A percentile compares a stretch with the other conserved stretches of the same genome.
These are phyloP conservation scores for Crataegus laevigata DNA, from an alignment of 306 rosid species.

Conservation along the genomic window DNA sequence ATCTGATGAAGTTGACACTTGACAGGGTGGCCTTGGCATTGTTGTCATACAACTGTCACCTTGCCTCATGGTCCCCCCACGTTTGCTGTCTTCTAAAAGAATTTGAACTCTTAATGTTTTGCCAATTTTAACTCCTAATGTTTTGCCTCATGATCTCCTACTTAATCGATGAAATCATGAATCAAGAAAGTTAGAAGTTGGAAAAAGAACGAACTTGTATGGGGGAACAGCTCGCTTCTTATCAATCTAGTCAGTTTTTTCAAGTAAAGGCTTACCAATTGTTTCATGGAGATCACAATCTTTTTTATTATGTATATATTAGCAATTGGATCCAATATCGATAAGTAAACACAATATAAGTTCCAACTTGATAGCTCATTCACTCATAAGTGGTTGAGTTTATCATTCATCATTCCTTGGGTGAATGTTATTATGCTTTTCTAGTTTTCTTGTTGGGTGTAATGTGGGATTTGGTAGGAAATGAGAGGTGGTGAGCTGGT, in stretches of 20 bases:
- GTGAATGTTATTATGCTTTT: conserved; percentile 8
- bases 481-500: neutral
- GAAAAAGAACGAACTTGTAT: neutral
- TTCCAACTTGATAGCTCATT: neutral
- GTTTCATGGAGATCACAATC: neutral
- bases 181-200: too few species aligned
- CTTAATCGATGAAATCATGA: too few species aligned
- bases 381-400: neutral
- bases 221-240: neutral
- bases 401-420: neutral
- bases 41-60: conserved; percentile 30
- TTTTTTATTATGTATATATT: too few species aligned
- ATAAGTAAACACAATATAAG: neutral
- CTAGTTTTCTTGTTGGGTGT: neutral
- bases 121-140: conserved; percentile 7
- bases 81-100: conserved; percentile 17
- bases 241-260: neutral
- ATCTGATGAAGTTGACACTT: conserved; percentile 1
- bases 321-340: neutral
- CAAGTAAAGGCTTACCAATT: neutral
- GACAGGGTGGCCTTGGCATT: conserved; percentile 25
- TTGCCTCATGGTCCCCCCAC: conserved; percentile 3
- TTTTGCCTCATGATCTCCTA: conserved; percentile 13
- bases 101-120: conserved; percentile 13
- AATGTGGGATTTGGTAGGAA: conserved; percentile 9